Base-by-base conservation (phyloP, 148 eudicot genomes). In the Silene uniflora region DNA sequence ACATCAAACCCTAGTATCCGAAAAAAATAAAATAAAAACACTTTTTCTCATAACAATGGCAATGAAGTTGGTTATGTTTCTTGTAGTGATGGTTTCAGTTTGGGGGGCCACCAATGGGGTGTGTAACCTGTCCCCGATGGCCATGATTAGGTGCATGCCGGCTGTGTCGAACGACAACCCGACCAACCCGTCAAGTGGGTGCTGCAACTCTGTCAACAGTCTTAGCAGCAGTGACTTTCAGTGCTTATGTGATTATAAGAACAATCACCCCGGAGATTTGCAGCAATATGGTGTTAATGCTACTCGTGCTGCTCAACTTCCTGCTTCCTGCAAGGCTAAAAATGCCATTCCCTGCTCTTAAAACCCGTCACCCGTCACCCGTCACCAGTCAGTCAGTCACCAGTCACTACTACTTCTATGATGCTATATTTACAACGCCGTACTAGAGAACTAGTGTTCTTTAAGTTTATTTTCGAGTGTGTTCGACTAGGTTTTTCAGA, bases 241-340 rank as follows among this genome's bases (percentile, higher is more conserved):
- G 18, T 90, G 92, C 73, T 76, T 91, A 19, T 91, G 96, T 75
- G 78, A 85, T 25, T 80, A 83, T 81, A 88, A 82, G 79, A 79
- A 80, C 71, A 77, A 62, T 16, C 11, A 68, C 14, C 83, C 86
- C 0, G 35, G 10, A 3, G 7, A 80, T 76, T 49, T 88, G 65
- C 85, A 82, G 47, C 18, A 78, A 7, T 71, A 83, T 0, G 91
- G 92, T 6, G 84, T 91, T 17, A 84, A 89, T 73, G 88, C 92
- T 18, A 76, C 56, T 17, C 89, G 86, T 13, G 86, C 88, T 44
- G 59, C 84, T 29, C 79, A 80, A 32, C 91, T 91, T 42, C 92
- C 92, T 23, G 65, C n/a, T 22, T 67, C 82, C 75, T 91, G 92
- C 75, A 71, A 75, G 24, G 71, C 84, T 21, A 18, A 69, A 11